Evolutionary conservation across 495 filamentous ascomycete species (phyloP), one percentile per base, ranked within the genome.

Genomic region (Penicillium roqueforti): DNA sequence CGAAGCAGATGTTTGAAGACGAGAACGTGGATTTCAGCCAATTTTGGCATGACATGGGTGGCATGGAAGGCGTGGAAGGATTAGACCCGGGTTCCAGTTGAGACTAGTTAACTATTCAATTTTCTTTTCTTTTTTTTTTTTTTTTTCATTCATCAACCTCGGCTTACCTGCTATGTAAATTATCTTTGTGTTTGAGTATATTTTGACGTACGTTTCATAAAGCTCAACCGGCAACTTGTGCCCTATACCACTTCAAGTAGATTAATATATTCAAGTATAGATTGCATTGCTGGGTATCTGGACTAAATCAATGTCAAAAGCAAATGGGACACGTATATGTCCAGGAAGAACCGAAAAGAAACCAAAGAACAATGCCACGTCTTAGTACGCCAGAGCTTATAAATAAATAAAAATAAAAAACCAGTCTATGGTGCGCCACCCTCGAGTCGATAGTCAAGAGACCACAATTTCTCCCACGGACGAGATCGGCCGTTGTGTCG

Each of bases 21-120:
- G 77, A 86, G 22, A 83, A 81, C 0, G 78, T 95, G 4, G 81
- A 92, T 58, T 92, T 92, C 68, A 84, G 88, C 43, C 71, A 74
- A n/a, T 84, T 93, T 55, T 86, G 87, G 83, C 76, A 77, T 45
- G 80, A 85, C 32, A 75, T 87, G 26, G 88, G 87, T 3, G 88
- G 87, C 0, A 72, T 87, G 55, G 80, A 86, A 37, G 78, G 75
- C 0, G 68, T 85, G 62, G 73, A 76, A 38, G 46, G 39, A 7
- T 32, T 52, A 28, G 53, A 57, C 32, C 48, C 49, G 44, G 36
- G 55, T 40, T n/a, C n/a, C n/a, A n/a, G n/a, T n/a, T n/a, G n/a
- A n/a, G n/a, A n/a, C n/a, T n/a, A n/a, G n/a, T n/a, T n/a, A n/a
- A n/a, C n/a, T n/a, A n/a, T n/a, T n/a, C n/a, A n/a, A n/a, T n/a